Conservation (phyloP, 2,329 filamentous ascomycete species). For the Neoascochyta sp. region DNA sequence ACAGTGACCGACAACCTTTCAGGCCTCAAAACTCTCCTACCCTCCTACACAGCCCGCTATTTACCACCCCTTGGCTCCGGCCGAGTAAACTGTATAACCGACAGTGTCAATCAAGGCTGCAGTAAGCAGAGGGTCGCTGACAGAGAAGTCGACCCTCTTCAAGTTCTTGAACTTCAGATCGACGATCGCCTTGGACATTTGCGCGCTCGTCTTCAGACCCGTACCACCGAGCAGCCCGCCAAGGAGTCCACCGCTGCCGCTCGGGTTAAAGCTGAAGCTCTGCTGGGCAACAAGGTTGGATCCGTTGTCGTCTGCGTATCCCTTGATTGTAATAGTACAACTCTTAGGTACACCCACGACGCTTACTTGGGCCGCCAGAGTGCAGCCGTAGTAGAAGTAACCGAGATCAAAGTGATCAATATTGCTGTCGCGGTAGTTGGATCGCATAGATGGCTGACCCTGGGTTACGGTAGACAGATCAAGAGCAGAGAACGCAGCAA, state of each 20-base stretch:
- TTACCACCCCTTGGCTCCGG: no score
- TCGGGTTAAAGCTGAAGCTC: constrained; percentile 2
- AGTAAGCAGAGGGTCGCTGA: neutral
- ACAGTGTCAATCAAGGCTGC: constrained; percentile 6
- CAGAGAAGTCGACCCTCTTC: constrained; percentile 3
- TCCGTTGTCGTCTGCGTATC: constrained; percentile 1
- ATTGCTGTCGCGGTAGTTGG: constrained; percentile 1
- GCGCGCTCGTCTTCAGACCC: neutral
- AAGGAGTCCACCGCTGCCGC: no score
- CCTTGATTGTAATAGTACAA: constrained; percentile 4
- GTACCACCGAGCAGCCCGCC: no score
- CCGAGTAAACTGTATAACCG: constrained; percentile 3
- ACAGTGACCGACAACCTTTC: no score
- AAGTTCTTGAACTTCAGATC: constrained; percentile 3
- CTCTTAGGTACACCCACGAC: neutral
- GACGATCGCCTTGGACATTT: constrained; percentile 3
- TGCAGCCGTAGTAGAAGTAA: constrained; percentile 4
- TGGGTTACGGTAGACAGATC: constrained; percentile 1
- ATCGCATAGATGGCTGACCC: constrained; percentile 2
- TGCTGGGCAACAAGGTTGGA: constrained; percentile 1
- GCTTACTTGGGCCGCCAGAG: neutral
- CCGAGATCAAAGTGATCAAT: constrained; percentile 4
- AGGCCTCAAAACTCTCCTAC: no score
- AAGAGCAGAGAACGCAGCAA: constrained; percentile 1
- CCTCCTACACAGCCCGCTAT: no score